These are phyloP conservation scores for Oryza meyeriana DNA, from an alignment of 176 grass and related monocot genomes.

Conservation along the genomic window DNA sequence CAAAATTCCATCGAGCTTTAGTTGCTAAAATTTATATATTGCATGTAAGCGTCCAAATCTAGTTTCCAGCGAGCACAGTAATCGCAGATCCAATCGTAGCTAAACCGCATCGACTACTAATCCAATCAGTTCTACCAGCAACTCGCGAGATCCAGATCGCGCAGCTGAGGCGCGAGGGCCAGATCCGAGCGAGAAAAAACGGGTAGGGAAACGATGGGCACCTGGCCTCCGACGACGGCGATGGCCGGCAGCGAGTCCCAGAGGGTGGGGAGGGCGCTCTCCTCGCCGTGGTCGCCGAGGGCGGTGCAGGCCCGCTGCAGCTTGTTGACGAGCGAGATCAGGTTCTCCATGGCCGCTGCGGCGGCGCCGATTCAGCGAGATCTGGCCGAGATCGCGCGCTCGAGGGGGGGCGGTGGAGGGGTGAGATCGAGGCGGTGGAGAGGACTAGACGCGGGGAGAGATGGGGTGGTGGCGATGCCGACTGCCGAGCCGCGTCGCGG, in stretches of 20 bases:
- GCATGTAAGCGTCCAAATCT: not conserved
- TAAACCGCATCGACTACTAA: not conserved
- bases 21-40: slow-evolving; percentile 12
- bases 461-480: slow-evolving; percentile 6
- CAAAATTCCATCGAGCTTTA: slow-evolving; percentile 10
- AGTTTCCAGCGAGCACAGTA: not conserved
- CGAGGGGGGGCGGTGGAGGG: not conserved
- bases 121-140: not conserved
- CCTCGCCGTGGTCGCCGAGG: slow-evolving; percentile 87
- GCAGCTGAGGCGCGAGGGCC: not conserved
- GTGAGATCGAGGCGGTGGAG: slow-evolving; percentile 26
- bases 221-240: slow-evolving; percentile 93
- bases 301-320: slow-evolving; percentile 88
- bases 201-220: not conserved
- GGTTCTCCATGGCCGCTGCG: slow-evolving; percentile 61
- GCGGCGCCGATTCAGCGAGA: slow-evolving; percentile 25
- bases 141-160: slow-evolving; percentile 33
- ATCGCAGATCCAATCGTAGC: slow-evolving; percentile 38
- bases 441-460: not conserved
- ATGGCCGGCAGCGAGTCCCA: slow-evolving; percentile 92
- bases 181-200: slow-evolving; percentile 33
- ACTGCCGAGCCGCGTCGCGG: slow-evolving; percentile 36
- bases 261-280: slow-evolving; percentile 82
- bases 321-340: slow-evolving; percentile 92
- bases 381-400: slow-evolving; percentile 27